These are phyloP conservation scores for Phytophthora quininea DNA, from an alignment of 352 stramenopile species.

Conservation along the genomic window DNA sequence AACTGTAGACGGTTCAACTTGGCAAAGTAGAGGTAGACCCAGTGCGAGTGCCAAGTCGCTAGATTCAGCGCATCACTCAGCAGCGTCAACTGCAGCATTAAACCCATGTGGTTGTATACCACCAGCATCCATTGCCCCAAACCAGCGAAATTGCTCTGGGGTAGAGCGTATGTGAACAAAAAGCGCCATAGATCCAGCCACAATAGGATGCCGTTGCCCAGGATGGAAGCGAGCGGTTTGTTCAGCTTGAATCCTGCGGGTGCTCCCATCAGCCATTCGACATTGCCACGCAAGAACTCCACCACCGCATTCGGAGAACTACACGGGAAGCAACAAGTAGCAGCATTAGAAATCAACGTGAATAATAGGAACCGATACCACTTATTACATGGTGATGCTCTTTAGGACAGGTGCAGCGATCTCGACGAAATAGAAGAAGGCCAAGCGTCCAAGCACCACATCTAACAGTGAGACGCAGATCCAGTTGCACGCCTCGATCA, in stretches of 20 bases:
- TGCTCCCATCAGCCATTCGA: conserved; percentile 78
- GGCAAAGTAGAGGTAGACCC: conserved; percentile 88
- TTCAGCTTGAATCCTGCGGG: conserved; percentile 91
- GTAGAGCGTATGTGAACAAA: conserved; percentile 37
- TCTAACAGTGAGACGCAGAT: conserved; percentile 41
- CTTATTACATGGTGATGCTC: conserved; percentile 20
- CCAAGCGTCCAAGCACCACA: conserved; percentile 29
- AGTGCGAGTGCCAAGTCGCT: conserved; percentile 85
- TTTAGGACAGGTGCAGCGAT: conserved; percentile 14
- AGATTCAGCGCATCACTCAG: conserved; percentile 77
- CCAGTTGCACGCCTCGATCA: conserved; percentile 44
- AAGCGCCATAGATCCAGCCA: conserved; percentile 83
- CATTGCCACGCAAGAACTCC: conserved; percentile 52
- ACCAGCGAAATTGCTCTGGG: not conserved
- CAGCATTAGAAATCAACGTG: not conserved
- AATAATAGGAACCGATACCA: not conserved
- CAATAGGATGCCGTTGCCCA: conserved; percentile 84
- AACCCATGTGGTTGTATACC: conserved; percentile 41
- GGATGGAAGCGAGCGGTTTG: conserved; percentile 82
- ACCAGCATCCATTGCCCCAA: conserved; percentile 17
- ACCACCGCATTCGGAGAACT: conserved; percentile 47
- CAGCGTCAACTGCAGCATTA: conserved; percentile 77
- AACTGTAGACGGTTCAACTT: conserved; percentile 87
- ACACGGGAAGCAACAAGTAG: not conserved
- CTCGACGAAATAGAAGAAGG: conserved; percentile 14